Evolutionary conservation across 2,329 filamentous ascomycete genomes (phyloP).

Genomic region (Penicillium brasilianum): DNA sequence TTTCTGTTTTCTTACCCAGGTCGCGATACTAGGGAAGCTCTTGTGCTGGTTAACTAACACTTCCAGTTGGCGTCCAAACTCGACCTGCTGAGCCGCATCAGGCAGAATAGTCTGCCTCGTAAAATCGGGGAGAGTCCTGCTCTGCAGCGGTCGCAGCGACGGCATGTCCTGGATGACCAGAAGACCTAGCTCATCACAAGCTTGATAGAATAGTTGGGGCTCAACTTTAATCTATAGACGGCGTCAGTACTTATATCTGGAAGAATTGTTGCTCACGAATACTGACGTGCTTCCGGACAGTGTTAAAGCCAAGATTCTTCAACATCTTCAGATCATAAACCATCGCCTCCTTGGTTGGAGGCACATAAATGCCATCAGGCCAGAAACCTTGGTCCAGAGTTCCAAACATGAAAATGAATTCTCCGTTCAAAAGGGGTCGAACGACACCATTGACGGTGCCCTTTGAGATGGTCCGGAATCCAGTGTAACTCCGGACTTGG

Average conservation of each 20-base stretch:
- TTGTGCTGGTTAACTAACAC: constrained; percentile 67
- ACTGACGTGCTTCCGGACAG: constrained; percentile 71
- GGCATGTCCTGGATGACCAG: constrained; percentile 77
- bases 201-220: constrained; percentile 68
- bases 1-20: constrained; percentile 57
- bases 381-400: constrained; percentile 74
- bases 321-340: constrained; percentile 67
- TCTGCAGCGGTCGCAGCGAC: constrained; percentile 55
- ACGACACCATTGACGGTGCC: constrained; percentile 63
- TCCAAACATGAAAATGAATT: constrained; percentile 70
- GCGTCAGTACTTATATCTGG: neutral
- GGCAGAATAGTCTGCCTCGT: constrained; percentile 33
- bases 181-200: constrained; percentile 69
- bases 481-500: constrained; percentile 66
- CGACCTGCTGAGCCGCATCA: constrained; percentile 59
- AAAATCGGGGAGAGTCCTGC: constrained; percentile 19
- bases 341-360: constrained; percentile 71
- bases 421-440: constrained; percentile 69
- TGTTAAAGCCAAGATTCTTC: constrained; percentile 71
- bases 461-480: constrained; percentile 67
- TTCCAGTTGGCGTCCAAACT: constrained; percentile 68
- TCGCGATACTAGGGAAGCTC: constrained; percentile 67
- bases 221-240: constrained; percentile 66
- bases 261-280: neutral
- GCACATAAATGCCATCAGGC: constrained; percentile 70